Conservation (phyloP, 495 filamentous ascomycete genomes). For the Evansstolkia leycettana region DNA sequence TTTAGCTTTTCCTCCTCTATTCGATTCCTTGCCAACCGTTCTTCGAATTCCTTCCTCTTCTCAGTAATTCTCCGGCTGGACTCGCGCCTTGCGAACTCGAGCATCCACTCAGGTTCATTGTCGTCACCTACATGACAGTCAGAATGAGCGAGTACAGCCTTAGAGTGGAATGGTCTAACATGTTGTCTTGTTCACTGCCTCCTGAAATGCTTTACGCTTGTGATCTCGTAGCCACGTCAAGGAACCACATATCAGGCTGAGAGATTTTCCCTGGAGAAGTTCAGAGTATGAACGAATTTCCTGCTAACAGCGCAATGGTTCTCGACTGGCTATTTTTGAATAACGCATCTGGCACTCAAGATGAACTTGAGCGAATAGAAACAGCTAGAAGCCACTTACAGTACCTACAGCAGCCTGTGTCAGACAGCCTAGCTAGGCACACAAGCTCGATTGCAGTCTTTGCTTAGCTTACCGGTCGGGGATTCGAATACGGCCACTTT, state of each 20-base stretch:
- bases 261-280: constrained; percentile 71
- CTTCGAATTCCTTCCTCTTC: constrained; percentile 59
- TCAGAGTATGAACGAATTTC: no score
- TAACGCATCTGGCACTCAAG: no score
- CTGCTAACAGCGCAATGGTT: no score
- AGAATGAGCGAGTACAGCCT: not conserved
- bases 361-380: constrained; percentile 2
- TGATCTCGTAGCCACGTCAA: constrained; percentile 88
- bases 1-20: constrained; percentile 55
- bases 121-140: constrained; percentile 33
- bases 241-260: constrained; percentile 87
- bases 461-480: constrained; percentile 54
- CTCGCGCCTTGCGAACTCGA: constrained; percentile 57
- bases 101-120: constrained; percentile 82
- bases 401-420: constrained; percentile 22
- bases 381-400: constrained; percentile 15
- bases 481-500: constrained; percentile 87
- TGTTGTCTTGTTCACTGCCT: constrained; percentile 23
- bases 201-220: constrained; percentile 56
- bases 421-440: constrained; percentile 2
- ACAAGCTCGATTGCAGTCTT: not conserved
- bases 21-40: constrained; percentile 52
- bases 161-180: constrained; percentile 12
- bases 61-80: constrained; percentile 54
- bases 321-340: no score